Evolutionary conservation across 1,139 yeast genomes (phyloP).

Genomic region (Candida anutae): DNA sequence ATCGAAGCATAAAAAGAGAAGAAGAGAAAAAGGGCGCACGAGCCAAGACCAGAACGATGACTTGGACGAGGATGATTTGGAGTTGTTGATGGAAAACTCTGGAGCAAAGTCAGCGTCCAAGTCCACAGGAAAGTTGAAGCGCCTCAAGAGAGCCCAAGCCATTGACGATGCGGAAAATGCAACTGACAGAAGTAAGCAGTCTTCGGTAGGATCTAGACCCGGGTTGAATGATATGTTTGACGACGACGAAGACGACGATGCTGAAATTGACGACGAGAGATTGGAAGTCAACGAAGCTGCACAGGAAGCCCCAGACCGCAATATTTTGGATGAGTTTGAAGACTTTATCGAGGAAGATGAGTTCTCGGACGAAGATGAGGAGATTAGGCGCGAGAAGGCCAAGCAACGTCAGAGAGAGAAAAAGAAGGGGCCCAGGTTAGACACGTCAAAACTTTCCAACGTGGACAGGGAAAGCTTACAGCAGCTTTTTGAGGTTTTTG

Average conservation of each 20-base stretch:
- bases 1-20: slow-evolving; percentile 32
- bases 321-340: slow-evolving; percentile 74
- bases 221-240: slow-evolving; percentile 77
- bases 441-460: slow-evolving; percentile 59
- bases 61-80: slow-evolving; percentile 92
- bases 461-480: slow-evolving; percentile 90
- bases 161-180: slow-evolving; percentile 18
- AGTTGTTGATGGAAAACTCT: slow-evolving; percentile 80
- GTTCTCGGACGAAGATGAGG: slow-evolving; percentile 80
- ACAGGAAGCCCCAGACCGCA: slow-evolving; percentile 29
- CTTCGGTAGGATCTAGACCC: slow-evolving; percentile 7
- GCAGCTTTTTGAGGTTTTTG: slow-evolving; percentile 90
- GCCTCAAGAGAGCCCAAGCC: slow-evolving; percentile 64
- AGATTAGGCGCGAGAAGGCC: slow-evolving; percentile 23
- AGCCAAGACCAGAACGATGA: slow-evolving; percentile 51
- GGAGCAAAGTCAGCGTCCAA: slow-evolving; percentile 48
- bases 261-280: slow-evolving; percentile 17
- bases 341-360: slow-evolving; percentile 98
- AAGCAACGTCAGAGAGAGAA: slow-evolving; percentile 36
- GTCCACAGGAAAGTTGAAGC: slow-evolving; percentile 51
- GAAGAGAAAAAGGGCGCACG: slow-evolving; percentile 23
- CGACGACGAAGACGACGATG: slow-evolving; percentile 57
- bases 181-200: slow-evolving; percentile 16
- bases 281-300: slow-evolving; percentile 1
- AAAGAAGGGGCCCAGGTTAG: slow-evolving; percentile 33